Percentiles rank a stretch among this genome's conserved stretches.
These are phyloP conservation scores for Verticillium nubilum DNA, from an alignment of 2,329 filamentous ascomycete genomes.

Conservation along the genomic window DNA sequence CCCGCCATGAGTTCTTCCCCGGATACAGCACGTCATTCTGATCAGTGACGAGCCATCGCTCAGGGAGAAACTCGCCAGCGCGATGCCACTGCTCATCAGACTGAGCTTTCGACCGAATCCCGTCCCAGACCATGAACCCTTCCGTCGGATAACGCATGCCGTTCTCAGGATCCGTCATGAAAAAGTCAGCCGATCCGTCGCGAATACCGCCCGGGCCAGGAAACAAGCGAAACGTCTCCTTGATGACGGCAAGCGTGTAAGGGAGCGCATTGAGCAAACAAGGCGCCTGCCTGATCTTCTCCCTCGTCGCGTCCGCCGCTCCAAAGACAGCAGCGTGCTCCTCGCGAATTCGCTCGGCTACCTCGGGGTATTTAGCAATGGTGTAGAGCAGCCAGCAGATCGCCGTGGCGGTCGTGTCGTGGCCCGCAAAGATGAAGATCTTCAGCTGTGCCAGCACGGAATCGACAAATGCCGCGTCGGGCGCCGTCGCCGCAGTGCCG, in stretches of 20 bases:
- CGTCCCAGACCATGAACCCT: constrained; percentile 33
- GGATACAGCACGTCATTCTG: constrained; percentile 47
- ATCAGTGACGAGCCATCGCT: constrained; percentile 33
- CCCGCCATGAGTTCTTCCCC: constrained; percentile 21
- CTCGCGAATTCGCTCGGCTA: constrained; percentile 16
- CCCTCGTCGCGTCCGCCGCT: not conserved
- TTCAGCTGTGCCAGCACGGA: constrained; percentile 27
- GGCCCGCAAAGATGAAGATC: constrained; percentile 29
- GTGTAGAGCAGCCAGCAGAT: constrained; percentile 24
- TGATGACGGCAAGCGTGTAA: constrained; percentile 38
- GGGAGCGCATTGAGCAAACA: constrained; percentile 3
- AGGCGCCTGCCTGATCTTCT: not conserved
- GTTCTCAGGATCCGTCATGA: constrained; percentile 31
- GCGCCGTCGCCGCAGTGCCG: too few relatives aligned
- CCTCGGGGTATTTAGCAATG: constrained; percentile 15
- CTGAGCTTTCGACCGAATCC: constrained; percentile 13
- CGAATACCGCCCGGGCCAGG: constrained; percentile 44
- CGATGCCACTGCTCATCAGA: constrained; percentile 26
- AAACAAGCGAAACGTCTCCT: constrained; percentile 49
- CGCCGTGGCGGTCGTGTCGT: constrained; percentile 29
- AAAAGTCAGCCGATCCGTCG: constrained; percentile 26
- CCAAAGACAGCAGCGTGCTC: constrained; percentile 24
- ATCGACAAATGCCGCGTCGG: constrained; percentile 6
- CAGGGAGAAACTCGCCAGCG: constrained; percentile 39
- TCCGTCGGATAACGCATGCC: constrained; percentile 40